A percentile compares a stretch with the other conserved stretches of the same genome.
Conservation (phyloP, 2,329 filamentous ascomycete species). For the Teratosphaeriaceae sp. region DNA sequence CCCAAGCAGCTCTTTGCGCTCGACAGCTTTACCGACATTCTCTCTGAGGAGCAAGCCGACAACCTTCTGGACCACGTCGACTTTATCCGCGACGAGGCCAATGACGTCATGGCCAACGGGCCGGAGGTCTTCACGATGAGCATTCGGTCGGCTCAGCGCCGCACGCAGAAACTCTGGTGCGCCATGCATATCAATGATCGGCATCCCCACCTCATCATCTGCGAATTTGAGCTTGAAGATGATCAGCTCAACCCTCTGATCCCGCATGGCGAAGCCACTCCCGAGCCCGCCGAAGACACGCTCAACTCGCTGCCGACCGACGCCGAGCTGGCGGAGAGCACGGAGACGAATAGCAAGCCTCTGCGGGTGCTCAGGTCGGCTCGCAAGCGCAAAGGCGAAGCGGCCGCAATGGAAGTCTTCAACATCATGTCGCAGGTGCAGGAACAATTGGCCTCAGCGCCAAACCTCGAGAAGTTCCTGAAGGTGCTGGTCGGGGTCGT, state of each 20-base stretch:
- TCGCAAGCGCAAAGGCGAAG: conserved; percentile 67
- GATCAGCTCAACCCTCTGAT: conserved; percentile 63
- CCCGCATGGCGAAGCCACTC: conserved; percentile 50
- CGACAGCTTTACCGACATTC: conserved; percentile 71
- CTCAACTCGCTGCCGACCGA: conserved; percentile 64
- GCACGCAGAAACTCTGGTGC: conserved; percentile 71
- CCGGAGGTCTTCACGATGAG: conserved; percentile 81
- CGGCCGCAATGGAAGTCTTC: conserved; percentile 82
- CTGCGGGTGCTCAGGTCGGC: conserved; percentile 70
- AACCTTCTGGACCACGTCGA: conserved; percentile 81
- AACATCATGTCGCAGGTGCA: conserved; percentile 90
- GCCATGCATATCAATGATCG: conserved; percentile 69
- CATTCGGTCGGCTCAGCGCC: conserved; percentile 52
- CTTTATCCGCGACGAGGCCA: conserved; percentile 77
- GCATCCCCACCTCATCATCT: conserved; percentile 67
- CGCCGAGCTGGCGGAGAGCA: conserved; percentile 70
- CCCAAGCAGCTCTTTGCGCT: conserved; percentile 70
- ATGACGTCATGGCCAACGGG: conserved; percentile 66
- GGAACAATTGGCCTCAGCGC: conserved; percentile 70
- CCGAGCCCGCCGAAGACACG: conserved; percentile 65
- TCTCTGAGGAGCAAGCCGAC: conserved; percentile 77
- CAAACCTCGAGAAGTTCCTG: conserved; percentile 64
- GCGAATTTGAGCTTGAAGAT: conserved; percentile 83
- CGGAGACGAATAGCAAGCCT: conserved; percentile 66
- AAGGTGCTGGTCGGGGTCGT: conserved; percentile 79